Conservation (phyloP, 495 filamentous ascomycete genomes). For the Aspergillus conjunctus region DNA sequence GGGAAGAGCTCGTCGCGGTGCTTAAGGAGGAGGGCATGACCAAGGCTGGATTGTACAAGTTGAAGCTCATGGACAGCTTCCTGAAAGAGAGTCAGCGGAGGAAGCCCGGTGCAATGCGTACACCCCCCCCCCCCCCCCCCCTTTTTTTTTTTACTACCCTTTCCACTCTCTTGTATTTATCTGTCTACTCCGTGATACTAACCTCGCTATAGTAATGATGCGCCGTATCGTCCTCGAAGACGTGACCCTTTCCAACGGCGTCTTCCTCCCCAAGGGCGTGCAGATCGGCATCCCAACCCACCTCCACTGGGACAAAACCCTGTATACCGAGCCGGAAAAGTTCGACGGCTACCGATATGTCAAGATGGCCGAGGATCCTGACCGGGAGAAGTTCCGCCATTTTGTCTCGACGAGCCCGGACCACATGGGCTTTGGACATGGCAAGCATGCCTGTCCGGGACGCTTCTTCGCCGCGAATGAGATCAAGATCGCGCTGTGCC, state of each 20-base stretch:
- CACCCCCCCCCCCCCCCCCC: too few species aligned
- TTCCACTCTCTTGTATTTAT: not conserved
- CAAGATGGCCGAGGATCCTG: constrained; percentile 24
- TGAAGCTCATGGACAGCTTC: constrained; percentile 51
- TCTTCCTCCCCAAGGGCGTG: constrained; percentile 19
- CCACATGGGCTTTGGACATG: constrained; percentile 39
- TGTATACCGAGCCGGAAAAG: constrained; percentile 30
- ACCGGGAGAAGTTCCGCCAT: constrained; percentile 32
- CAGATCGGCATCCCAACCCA: constrained; percentile 29
- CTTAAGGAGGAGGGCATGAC: constrained; percentile 1
- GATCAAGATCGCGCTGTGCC: constrained; percentile 35
- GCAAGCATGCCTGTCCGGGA: constrained; percentile 49
- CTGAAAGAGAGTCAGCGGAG: constrained; percentile 50
- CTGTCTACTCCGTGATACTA: not conserved
- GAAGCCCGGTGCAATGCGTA: constrained; percentile 33
- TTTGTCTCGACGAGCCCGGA: constrained; percentile 34
- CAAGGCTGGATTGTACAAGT: constrained; percentile 15
- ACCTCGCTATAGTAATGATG: not conserved
- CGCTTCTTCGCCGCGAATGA: constrained; percentile 42
- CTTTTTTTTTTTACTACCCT: constrained; percentile 8
- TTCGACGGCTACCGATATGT: constrained; percentile 42
- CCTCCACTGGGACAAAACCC: constrained; percentile 22
- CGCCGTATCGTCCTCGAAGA: constrained; percentile 30
- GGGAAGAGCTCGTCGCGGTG: not conserved
- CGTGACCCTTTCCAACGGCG: constrained; percentile 19